These are phyloP conservation scores for Kwoniella shivajii DNA, from an alignment of 1,284 basidiomycete genomes.

Conservation along the genomic window DNA sequence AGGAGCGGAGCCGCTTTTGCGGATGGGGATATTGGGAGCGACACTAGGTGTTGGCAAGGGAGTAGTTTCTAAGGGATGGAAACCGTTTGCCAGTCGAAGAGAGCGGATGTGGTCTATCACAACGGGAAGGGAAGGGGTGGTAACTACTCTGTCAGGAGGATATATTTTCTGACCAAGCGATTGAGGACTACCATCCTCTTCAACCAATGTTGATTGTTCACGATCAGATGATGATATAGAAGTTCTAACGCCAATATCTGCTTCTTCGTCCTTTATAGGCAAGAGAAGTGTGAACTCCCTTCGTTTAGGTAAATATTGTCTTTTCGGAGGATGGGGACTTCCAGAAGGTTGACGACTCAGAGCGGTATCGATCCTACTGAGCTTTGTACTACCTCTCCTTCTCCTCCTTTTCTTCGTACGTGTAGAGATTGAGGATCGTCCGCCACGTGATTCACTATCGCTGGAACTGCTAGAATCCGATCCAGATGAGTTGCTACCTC, in stretches of 20 bases:
- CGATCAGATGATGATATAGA: constrained; percentile 10
- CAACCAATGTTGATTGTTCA: constrained; percentile 7
- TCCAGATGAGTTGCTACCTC: constrained; percentile 32
- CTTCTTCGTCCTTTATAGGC: constrained; percentile 19
- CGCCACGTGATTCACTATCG: constrained; percentile 9
- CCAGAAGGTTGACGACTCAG: constrained; percentile 21
- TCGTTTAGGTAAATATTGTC: constrained; percentile 39
- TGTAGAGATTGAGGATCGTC: constrained; percentile 15
- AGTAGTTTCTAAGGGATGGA: constrained; percentile 6
- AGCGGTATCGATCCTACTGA: constrained; percentile 25
- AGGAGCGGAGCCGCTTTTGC: constrained; percentile 33
- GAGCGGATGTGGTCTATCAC: constrained; percentile 63
- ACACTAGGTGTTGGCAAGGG: constrained; percentile 10
- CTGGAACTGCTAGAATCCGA: constrained; percentile 13
- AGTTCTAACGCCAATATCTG: constrained; percentile 15
- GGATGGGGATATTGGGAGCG: constrained; percentile 18
- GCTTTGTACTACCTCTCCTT: constrained; percentile 10
- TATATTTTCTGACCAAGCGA: constrained; percentile 6
- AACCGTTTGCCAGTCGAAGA: constrained; percentile 48
- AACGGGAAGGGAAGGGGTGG: constrained; percentile 63
- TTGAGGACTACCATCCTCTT: constrained; percentile 6
- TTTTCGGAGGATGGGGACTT: constrained; percentile 32
- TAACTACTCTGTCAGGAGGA: constrained; percentile 55
- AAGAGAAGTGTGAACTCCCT: constrained; percentile 64
- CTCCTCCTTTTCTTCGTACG: constrained; percentile 15